Percentiles rank a stretch among this genome's conserved stretches.
Evolutionary conservation across 2,329 filamentous ascomycete species (phyloP).

Genomic region (Aspergillus hortae): DNA sequence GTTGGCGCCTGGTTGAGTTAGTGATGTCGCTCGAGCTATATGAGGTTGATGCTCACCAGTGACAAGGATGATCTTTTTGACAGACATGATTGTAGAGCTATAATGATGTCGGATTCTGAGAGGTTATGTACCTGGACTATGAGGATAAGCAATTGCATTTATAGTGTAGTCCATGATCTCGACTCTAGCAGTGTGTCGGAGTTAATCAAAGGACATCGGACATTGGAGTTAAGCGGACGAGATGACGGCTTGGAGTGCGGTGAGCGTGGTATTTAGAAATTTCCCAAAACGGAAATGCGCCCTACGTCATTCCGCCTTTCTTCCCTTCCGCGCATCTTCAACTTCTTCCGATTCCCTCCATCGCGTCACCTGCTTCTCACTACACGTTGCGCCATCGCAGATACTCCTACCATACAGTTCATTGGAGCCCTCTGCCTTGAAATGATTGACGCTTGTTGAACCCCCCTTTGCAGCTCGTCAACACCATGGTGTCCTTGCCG

Average conservation of each 20-base stretch:
- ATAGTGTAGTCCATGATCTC: no score
- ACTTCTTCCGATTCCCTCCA: background rate
- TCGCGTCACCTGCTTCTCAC: background rate
- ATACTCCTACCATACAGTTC: background rate
- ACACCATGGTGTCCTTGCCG: constrained; percentile 30
- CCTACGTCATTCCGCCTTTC: background rate
- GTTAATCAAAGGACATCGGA: no score
- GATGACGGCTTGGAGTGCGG: no score
- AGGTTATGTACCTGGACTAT: no score
- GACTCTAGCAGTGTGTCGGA: no score
- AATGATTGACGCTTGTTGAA: background rate
- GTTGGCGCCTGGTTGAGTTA: constrained; percentile 14
- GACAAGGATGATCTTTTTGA: background rate
- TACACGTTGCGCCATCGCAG: background rate
- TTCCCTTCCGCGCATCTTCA: background rate
- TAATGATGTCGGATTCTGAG: no score
- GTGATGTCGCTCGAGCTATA: background rate
- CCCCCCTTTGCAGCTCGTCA: background rate
- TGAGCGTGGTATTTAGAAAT: background rate
- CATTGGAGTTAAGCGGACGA: no score
- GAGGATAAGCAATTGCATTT: no score
- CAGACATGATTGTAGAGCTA: background rate
- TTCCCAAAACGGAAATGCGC: background rate
- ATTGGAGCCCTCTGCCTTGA: background rate
- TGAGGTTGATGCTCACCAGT: background rate